Evolutionary conservation across 2,329 filamentous ascomycete genomes (phyloP).

Genomic region (Penicillium sp.): DNA sequence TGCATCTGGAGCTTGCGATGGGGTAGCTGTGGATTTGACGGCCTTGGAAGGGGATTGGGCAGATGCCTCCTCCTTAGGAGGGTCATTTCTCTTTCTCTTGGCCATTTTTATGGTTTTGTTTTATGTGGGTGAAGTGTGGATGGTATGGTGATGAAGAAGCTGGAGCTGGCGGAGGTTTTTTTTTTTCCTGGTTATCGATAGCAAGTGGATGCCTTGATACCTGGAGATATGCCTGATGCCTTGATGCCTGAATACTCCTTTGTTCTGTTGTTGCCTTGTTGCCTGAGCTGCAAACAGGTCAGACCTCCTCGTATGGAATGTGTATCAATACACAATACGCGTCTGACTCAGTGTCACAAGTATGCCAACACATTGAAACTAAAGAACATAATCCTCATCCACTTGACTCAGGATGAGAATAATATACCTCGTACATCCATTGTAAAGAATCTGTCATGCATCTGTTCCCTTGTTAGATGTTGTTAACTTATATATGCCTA

Average conservation of each 20-base stretch:
- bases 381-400: neutral
- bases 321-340: conserved; percentile 8
- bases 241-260: neutral
- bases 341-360: conserved; percentile 10
- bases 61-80: conserved; percentile 26
- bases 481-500: neutral
- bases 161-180: conserved; percentile 14
- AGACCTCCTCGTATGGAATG: neutral
- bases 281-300: conserved; percentile 3
- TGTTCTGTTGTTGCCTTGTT: neutral
- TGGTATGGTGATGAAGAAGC: neutral
- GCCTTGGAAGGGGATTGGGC: conserved; percentile 31
- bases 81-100: conserved; percentile 47
- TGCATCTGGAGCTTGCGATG: conserved; percentile 30
- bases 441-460: neutral
- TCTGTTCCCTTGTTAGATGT: neutral
- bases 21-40: conserved; percentile 31
- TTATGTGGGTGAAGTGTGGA: neutral
- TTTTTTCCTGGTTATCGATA: conserved; percentile 26
- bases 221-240: neutral
- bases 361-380: conserved; percentile 1
- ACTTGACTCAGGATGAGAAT: neutral
- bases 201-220: neutral
- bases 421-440: neutral
- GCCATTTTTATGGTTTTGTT: conserved; percentile 32